Evolutionary conservation across 768 basidiomycete species (phyloP), one percentile per base, ranked within the genome.

Genomic region (Chalciporus sphaerocephalus): DNA sequence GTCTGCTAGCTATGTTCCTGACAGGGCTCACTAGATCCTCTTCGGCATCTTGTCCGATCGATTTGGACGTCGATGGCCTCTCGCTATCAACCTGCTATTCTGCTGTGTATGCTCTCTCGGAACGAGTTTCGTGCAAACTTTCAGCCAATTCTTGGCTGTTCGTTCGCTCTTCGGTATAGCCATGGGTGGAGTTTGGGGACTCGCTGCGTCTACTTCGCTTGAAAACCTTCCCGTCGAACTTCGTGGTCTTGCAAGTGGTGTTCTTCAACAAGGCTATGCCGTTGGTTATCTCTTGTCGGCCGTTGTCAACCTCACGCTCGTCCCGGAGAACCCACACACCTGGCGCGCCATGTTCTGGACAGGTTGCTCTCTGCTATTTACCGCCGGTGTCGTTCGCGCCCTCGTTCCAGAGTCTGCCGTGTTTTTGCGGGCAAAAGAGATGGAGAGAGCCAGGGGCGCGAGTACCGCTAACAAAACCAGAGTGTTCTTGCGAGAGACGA

Each of bases 21-120:
- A 4, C 16, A 8, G 0, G 8, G 3, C 17, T 30, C 13, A n/a
- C n/a, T 16, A 69, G 69, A 45, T 92, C 40, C 69, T 92, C 53
- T 93, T 95, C 53, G 92, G 92, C 36, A 62, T 92, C 34, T 56
- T 85, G n/a, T 87, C 87, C 1, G 94, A 96, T 62, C 80, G 94
- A 3, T 95, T 74, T 62, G 94, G 94, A 4, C 79, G 94, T 21
- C 94, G 93, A 74, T 98, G 92, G 92, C 92, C 92, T 4, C 74
- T 94, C 4, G 80, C 94, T 22, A 51, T 57, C 52, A 93, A 92
- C 61, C 73, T 94, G 17, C 36, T 91, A 21, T 59, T 93, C 38
- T 78, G 91, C 50, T 73, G 78, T 13, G 61, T 76, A 4, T 78
- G 96, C 42, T 82, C 92, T 57, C 78, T 96, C 18, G 87, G 82